Evolutionary conservation across 2,329 filamentous ascomycete species (phyloP), one percentile per base, ranked within the genome.

Genomic region (Exophiala bonariae): DNA sequence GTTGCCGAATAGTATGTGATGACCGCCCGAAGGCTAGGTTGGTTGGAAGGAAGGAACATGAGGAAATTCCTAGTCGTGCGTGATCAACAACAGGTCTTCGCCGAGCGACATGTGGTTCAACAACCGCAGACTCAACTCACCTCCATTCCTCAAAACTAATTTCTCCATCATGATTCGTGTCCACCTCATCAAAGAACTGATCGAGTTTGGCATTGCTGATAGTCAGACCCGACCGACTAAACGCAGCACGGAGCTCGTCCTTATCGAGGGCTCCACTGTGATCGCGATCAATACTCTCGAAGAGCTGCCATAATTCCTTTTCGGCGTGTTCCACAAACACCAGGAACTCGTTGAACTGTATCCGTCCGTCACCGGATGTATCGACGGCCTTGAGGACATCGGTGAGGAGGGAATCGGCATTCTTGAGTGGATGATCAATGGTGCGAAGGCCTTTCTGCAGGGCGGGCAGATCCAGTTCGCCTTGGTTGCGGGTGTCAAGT

Each of bases 101-200:
- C 11, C 6, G 11, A 11, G 23, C 11, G 23, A 26, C 11, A 6
- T 6, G 6, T 6, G 23, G 23, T 11, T 26, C 6, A 11, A 26
- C 23, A 26, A 11, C 11, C 23, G 11, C n/a, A n/a, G n/a, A n/a
- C n/a, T 36, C 18, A 17, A 75, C 85, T 70, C 82, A 96, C 92
- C 92, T 85, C 93, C 93, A 97, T 78, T 99, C 93, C 57, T 89
- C 84, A 69, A 95, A 97, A 54, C 79, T 90, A 59, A 97, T 95
- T 55, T 76, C 74, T 2, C 90, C 90, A 66, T 99, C 91, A 59
- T 85, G 81, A 71, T 99, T 92, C 63, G 81, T 79, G 66, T 99
- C 93, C 60, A 99, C 86, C 65, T 96, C 86, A 55, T 80, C 73
- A 65, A 99, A 96, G 73, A 99, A 97, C 54, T 83, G 80, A 55